These are phyloP conservation scores for Suhomyces pyralidae DNA, from an alignment of 805 yeast species.

Conservation along the genomic window DNA sequence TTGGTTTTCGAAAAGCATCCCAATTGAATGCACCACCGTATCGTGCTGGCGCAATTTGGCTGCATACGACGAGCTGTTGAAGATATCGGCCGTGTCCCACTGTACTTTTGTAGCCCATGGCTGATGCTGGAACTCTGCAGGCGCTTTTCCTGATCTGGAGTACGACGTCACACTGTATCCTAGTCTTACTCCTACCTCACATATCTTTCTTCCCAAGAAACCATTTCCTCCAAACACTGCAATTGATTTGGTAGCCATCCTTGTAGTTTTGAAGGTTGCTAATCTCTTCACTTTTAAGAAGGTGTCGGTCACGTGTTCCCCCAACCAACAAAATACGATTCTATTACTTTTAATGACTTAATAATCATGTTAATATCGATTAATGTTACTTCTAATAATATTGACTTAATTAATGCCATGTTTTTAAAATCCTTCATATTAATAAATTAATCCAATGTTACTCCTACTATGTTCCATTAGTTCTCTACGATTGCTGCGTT, in stretches of 20 bases:
- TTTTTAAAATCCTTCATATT: too few species aligned
- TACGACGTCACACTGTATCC: slow-evolving; percentile 70
- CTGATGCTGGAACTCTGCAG: slow-evolving; percentile 26
- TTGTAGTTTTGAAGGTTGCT: neutral
- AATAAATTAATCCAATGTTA: too few species aligned
- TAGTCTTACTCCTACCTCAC: slow-evolving; percentile 59
- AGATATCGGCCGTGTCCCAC: slow-evolving; percentile 69
- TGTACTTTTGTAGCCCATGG: slow-evolving; percentile 57
- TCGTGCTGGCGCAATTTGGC: slow-evolving; percentile 46
- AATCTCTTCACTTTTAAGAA: neutral
- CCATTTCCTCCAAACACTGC: slow-evolving; percentile 90
- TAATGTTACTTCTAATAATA: too few species aligned
- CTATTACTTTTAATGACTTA: too few species aligned
- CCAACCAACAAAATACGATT: too few species aligned
- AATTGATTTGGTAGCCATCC: slow-evolving; percentile 23
- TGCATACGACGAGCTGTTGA: slow-evolving; percentile 58
- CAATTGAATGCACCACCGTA: slow-evolving; percentile 81
- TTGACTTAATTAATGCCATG: too few species aligned
- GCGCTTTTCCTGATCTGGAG: slow-evolving; percentile 59
- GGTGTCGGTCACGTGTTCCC: neutral
- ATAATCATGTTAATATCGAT: too few species aligned
- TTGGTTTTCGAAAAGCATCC: slow-evolving; percentile 67
- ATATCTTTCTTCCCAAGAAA: slow-evolving; percentile 65
- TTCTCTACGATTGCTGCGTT: too few species aligned
- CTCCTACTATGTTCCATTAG: too few species aligned